Percentiles rank a stretch among this genome's conserved stretches.
These are phyloP conservation scores for Logfia minima DNA, from an alignment of 129 eudicot genomes.

Conservation along the genomic window DNA sequence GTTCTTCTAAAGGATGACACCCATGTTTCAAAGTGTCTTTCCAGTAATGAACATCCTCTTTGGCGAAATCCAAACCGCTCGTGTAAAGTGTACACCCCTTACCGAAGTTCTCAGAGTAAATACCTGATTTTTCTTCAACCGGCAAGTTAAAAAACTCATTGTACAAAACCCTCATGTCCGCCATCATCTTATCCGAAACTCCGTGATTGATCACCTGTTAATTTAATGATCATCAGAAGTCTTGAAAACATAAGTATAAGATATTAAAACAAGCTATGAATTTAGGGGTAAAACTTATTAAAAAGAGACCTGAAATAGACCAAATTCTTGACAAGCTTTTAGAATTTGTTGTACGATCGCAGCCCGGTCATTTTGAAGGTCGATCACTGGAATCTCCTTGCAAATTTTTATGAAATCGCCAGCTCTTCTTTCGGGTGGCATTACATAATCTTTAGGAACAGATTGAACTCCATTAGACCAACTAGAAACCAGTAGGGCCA, in stretches of 20 bases:
- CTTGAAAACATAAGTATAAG: background rate
- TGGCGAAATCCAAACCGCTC: conserved; percentile 30
- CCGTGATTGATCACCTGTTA: conserved; percentile 50
- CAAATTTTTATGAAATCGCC: conserved; percentile 27
- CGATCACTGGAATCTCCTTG: conserved; percentile 47
- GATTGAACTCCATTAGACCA: conserved; percentile 47
- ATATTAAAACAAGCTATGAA: background rate
- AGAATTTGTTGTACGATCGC: conserved; percentile 33
- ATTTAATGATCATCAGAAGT: background rate
- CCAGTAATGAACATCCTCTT: conserved; percentile 45
- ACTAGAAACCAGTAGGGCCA: conserved; percentile 44
- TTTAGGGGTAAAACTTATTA: background rate
- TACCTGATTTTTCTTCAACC: conserved; percentile 33
- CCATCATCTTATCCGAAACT: conserved; percentile 32
- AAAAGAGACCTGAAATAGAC: conserved; percentile 53
- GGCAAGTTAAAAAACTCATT: conserved; percentile 46
- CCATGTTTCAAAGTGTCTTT: conserved; percentile 45
- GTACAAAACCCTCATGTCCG: conserved; percentile 37
- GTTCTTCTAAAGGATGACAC: conserved; percentile 41
- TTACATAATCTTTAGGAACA: conserved; percentile 43
- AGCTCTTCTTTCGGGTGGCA: conserved; percentile 51
- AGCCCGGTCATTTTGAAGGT: conserved; percentile 27
- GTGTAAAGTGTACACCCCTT: conserved; percentile 38
- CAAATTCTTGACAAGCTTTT: conserved; percentile 46
- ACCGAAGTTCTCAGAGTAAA: conserved; percentile 27